These are phyloP conservation scores for Coffea eugenioides DNA, from an alignment of 257 asterid genomes.

Conservation along the genomic window DNA sequence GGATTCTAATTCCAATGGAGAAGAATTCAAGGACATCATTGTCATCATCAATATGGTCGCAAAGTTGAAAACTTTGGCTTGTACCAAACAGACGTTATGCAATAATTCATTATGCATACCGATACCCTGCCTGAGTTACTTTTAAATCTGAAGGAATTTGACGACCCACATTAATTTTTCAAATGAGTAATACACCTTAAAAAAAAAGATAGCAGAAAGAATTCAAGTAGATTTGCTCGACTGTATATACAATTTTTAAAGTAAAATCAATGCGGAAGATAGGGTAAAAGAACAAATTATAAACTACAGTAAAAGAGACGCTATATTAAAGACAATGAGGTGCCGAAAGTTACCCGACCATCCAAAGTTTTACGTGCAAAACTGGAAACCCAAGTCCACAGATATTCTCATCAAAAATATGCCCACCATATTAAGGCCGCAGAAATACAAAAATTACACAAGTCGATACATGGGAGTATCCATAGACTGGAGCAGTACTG, in stretches of 20 bases:
- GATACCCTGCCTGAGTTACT: neutral
- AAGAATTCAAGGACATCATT: neutral
- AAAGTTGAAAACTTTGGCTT: neutral
- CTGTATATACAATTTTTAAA: neutral
- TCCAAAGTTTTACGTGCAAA: neutral
- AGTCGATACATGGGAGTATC: neutral
- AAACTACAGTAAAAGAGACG: neutral
- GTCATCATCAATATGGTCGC: neutral
- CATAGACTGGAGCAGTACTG: neutral
- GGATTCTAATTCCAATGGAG: neutral
- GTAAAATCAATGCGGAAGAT: neutral
- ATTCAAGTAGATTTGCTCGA: neutral
- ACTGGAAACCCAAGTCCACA: neutral
- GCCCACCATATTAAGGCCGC: slow-evolving; percentile 4
- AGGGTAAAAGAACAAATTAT: neutral
- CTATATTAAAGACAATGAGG: neutral
- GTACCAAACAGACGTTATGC: neutral
- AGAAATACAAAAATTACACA: neutral
- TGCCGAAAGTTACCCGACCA: neutral
- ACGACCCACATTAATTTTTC: neutral
- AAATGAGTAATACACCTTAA: neutral
- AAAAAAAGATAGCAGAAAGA: neutral
- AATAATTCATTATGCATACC: neutral
- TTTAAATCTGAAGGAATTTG: neutral
- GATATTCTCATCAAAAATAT: slow-evolving; percentile 6